phyloP scores from a whole-genome alignment of 306 rosid species.

The Calophaca sinica region DNA sequence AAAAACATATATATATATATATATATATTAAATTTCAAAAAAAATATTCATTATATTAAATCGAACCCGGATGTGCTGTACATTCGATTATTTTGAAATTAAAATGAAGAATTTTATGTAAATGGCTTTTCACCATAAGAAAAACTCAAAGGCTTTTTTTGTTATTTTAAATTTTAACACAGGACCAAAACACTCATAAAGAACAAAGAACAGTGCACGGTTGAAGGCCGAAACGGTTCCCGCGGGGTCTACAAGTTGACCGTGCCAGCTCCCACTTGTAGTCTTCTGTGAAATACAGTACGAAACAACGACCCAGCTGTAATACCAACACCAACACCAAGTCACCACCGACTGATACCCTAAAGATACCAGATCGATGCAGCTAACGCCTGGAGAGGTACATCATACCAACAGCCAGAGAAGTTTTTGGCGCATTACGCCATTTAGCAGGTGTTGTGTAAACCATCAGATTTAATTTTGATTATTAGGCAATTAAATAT shows the following conservation, averaged over 20 bases:
- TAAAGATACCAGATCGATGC: conserved; percentile 52
- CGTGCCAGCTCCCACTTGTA: conserved; percentile 16
- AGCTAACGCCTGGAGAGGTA: not conserved
- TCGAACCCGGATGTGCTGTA: too few relatives aligned
- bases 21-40: too few relatives aligned
- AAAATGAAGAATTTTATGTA: too few relatives aligned
- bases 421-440: not conserved
- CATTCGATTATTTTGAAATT: too few relatives aligned
- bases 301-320: conserved; percentile 62
- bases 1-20: too few relatives aligned
- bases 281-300: not conserved
- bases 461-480: too few relatives aligned
- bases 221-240: not conserved
- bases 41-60: too few relatives aligned
- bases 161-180: not conserved
- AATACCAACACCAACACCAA: not conserved
- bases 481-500: too few relatives aligned
- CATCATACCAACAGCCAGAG: not conserved
- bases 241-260: conserved; percentile 15
- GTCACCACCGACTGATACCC: not conserved
- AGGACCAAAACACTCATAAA: not conserved
- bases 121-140: not conserved
- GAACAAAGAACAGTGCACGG: not conserved
- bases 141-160: not conserved
- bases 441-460: not conserved